Percentiles rank a stretch among this genome's conserved stretches.
Evolutionary conservation across 768 basidiomycete genomes (phyloP).

Genomic region (Rhodotorula kratochvilovae): DNA sequence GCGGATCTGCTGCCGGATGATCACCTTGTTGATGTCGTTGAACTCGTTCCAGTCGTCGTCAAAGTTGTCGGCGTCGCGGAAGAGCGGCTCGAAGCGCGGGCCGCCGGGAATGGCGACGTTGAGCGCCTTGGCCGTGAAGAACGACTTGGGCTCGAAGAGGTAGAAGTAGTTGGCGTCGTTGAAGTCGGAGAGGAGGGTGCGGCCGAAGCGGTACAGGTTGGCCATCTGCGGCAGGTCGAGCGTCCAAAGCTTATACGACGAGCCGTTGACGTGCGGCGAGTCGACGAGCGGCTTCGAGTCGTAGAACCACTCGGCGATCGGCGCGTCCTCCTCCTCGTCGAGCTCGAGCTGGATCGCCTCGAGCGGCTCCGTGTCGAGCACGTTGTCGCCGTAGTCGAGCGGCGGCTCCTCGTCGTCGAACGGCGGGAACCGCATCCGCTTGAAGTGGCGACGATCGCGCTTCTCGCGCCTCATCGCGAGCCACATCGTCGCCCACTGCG

Average conservation of each 20-base stretch:
- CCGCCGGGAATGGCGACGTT: slow-evolving; percentile 97
- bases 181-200: slow-evolving; percentile 87
- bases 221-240: slow-evolving; percentile 92
- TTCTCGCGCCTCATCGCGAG: slow-evolving; percentile 98
- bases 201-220: slow-evolving; percentile 89
- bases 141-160: slow-evolving; percentile 93
- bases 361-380: slow-evolving; percentile 92
- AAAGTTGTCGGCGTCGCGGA: slow-evolving; percentile 92
- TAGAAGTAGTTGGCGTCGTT: slow-evolving; percentile 86
- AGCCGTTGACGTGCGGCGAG: slow-evolving; percentile 77
- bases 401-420: slow-evolving; percentile 99
- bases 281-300: slow-evolving; percentile 91
- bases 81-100: slow-evolving; percentile 93
- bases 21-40: slow-evolving; percentile 99
- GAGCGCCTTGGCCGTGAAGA: slow-evolving; percentile 96
- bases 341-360: slow-evolving; percentile 97
- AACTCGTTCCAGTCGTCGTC: slow-evolving; percentile 80
- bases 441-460: slow-evolving; percentile 96
- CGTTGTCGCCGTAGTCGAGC: slow-evolving; percentile 97
- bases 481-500: slow-evolving; percentile 99
- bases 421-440: slow-evolving; percentile 98
- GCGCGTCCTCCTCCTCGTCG: slow-evolving; percentile 81
- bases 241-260: slow-evolving; percentile 89
- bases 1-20: slow-evolving; percentile 95
- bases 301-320: slow-evolving; percentile 97